Percentiles rank a stretch among this genome's conserved stretches.
These are phyloP conservation scores for Aschersonia sp. DNA, from an alignment of 2,329 filamentous ascomycete species.

Conservation along the genomic window DNA sequence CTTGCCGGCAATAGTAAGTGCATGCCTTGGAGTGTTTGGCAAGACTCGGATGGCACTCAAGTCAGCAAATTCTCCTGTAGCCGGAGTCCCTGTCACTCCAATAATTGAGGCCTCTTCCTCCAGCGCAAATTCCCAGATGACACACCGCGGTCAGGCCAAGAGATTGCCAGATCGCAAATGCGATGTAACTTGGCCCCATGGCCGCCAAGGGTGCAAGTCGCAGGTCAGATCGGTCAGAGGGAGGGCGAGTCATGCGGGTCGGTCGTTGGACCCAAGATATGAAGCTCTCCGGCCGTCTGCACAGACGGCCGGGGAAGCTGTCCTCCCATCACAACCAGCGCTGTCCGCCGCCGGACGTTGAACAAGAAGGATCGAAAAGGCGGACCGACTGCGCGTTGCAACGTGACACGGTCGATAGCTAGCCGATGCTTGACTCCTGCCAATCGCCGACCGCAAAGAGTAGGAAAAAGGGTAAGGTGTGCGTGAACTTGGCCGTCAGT, in stretches of 20 bases:
- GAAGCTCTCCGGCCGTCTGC: neutral
- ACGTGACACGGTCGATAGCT: neutral
- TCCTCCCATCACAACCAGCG: too few species aligned
- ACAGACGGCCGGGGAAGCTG: neutral
- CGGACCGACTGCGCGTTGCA: neutral
- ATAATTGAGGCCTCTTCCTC: neutral
- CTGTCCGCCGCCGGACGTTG: too few species aligned
- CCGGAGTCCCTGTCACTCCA: too few species aligned
- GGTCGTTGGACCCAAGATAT: neutral
- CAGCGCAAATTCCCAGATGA: neutral
- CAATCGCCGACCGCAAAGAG: neutral
- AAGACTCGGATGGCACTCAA: too few species aligned
- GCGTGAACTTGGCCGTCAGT: too few species aligned
- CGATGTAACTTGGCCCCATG: neutral
- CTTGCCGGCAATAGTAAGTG: too few species aligned
- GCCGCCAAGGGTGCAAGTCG: neutral
- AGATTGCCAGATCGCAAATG: neutral
- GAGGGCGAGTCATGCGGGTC: slow-evolving; percentile 1
- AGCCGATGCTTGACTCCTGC: too few species aligned
- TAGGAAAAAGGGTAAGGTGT: neutral
- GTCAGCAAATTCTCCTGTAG: too few species aligned
- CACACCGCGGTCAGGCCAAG: neutral
- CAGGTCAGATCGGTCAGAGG: neutral
- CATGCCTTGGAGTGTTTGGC: too few species aligned
- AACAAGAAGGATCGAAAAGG: too few species aligned